These are phyloP conservation scores for Globomyces pollinis-pini DNA, from an alignment of 192 early-diverging fungal genomes.

Conservation along the genomic window DNA sequence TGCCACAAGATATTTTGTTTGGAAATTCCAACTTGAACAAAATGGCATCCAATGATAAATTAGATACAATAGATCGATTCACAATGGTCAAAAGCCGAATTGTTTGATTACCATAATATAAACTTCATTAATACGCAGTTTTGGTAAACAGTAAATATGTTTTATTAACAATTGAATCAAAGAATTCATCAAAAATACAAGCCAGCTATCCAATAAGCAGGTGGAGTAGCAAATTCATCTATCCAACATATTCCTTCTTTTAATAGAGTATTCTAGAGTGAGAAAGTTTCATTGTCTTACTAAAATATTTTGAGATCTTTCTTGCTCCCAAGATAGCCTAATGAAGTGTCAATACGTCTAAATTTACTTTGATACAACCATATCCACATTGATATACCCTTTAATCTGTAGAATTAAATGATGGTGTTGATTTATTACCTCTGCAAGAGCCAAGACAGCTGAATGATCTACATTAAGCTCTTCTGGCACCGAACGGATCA, in stretches of 20 bases:
- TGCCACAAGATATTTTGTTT: not conserved
- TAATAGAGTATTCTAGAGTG: slow-evolving; percentile 51
- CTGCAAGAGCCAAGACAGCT: slow-evolving; percentile 33
- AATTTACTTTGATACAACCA: slow-evolving; percentile 1
- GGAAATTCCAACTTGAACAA: slow-evolving; percentile 19
- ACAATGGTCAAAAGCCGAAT: slow-evolving; percentile 86
- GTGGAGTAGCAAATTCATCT: slow-evolving; percentile 39
- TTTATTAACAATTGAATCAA: too few relatives aligned
- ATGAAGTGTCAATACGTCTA: not conserved
- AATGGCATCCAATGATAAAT: slow-evolving; percentile 51
- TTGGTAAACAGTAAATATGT: too few relatives aligned
- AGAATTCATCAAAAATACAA: slow-evolving; percentile 20
- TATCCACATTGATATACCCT: not conserved
- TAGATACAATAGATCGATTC: slow-evolving; percentile 87
- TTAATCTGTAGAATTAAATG: not conserved
- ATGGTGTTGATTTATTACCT: slow-evolving; percentile 22
- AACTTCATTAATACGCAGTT: too few relatives aligned
- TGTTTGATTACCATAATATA: slow-evolving; percentile 59
- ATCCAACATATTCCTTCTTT: slow-evolving; percentile 73
- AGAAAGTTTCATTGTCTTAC: not conserved
- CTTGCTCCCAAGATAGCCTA: not conserved
- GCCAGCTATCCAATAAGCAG: slow-evolving; percentile 35
- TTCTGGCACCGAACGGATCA: slow-evolving; percentile 83
- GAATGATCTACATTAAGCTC: slow-evolving; percentile 13
- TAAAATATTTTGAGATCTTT: slow-evolving; percentile 1